These are phyloP conservation scores for Castanopsis chinensis DNA, from an alignment of 306 rosid species.

Conservation along the genomic window DNA sequence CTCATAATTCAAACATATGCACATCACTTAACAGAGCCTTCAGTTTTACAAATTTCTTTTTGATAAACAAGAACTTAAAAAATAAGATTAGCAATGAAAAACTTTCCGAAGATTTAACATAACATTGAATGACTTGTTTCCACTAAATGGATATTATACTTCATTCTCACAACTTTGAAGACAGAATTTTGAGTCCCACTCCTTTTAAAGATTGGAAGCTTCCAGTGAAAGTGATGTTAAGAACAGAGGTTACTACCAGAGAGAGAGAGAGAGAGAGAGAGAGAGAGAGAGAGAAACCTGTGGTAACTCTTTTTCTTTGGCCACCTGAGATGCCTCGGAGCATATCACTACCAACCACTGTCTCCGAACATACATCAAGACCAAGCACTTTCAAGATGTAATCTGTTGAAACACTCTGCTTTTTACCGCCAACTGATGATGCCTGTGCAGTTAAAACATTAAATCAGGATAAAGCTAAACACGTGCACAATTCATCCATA, in stretches of 20 bases:
- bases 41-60: neutral
- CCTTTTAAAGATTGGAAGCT: neutral
- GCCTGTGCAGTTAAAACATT: constrained; percentile 50
- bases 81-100: neutral
- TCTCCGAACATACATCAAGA: constrained; percentile 81
- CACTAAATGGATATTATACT: neutral
- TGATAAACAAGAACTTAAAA: neutral
- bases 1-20: constrained; percentile 7
- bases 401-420: constrained; percentile 74
- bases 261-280: neutral
- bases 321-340: constrained; percentile 88
- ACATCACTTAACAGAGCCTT: neutral
- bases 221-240: neutral
- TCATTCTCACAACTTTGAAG: neutral
- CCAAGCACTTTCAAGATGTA: constrained; percentile 82
- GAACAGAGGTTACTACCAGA: neutral
- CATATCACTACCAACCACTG: constrained; percentile 83
- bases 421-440: constrained; percentile 75
- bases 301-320: constrained; percentile 86
- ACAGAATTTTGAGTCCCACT: neutral
- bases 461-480: neutral
- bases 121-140: neutral
- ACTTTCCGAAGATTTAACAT: neutral
- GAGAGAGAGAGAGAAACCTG: constrained; percentile 51
- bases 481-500: neutral